Percentiles rank a stretch among this genome's conserved stretches.
These are phyloP conservation scores for Populus hybrid DNA, from an alignment of 441 rosid species.

Conservation along the genomic window DNA sequence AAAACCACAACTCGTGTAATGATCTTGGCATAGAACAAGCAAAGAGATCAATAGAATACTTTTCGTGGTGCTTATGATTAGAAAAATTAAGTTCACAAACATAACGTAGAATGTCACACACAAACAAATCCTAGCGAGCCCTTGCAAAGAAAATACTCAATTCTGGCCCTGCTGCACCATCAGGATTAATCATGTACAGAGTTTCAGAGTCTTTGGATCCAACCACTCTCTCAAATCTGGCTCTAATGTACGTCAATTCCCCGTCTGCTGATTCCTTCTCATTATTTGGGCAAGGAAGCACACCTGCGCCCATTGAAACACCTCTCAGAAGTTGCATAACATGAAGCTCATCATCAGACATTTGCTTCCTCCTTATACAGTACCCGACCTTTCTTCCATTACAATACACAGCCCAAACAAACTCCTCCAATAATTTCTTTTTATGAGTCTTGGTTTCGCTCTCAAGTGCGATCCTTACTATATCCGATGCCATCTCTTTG, in stretches of 20 bases:
- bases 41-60: neutral
- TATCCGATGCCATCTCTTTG: slow-evolving; percentile 91
- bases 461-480: slow-evolving; percentile 73
- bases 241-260: slow-evolving; percentile 84
- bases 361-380: slow-evolving; percentile 74
- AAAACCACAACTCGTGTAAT: neutral
- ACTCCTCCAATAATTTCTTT: slow-evolving; percentile 81
- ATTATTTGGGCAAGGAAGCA: slow-evolving; percentile 58
- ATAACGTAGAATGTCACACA: neutral
- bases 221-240: slow-evolving; percentile 74
- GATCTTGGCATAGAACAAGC: slow-evolving; percentile 9
- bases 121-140: slow-evolving; percentile 37
- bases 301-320: slow-evolving; percentile 97
- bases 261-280: slow-evolving; percentile 61
- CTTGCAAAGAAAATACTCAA: slow-evolving; percentile 86
- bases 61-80: neutral
- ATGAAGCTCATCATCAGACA: slow-evolving; percentile 81
- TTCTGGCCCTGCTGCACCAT: slow-evolving; percentile 78
- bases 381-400: slow-evolving; percentile 85
- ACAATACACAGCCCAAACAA: slow-evolving; percentile 83
- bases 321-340: slow-evolving; percentile 80
- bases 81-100: neutral
- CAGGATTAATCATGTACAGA: slow-evolving; percentile 88
- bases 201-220: slow-evolving; percentile 93
- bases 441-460: slow-evolving; percentile 79